These are phyloP conservation scores for Casuarina glauca DNA, from an alignment of 306 rosid genomes.

Conservation along the genomic window DNA sequence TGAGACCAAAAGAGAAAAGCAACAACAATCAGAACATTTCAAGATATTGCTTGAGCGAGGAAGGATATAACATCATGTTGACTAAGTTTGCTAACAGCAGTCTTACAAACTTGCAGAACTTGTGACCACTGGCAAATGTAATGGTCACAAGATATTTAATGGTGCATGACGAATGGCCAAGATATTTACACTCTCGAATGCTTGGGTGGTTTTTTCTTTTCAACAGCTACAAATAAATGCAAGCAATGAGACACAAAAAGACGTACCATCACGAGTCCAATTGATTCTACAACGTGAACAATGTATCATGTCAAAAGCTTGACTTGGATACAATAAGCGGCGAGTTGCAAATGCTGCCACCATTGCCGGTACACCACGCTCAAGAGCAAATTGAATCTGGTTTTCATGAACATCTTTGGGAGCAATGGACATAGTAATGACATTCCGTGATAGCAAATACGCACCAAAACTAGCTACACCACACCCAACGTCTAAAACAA, in stretches of 20 bases:
- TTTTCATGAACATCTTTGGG: slow-evolving; percentile 98
- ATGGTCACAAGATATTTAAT: too few relatives aligned
- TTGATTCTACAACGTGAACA: slow-evolving; percentile 95
- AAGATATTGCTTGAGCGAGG: not conserved
- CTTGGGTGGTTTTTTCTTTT: slow-evolving; percentile 15
- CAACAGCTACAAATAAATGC: not conserved
- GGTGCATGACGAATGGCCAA: not conserved
- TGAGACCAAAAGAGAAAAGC: not conserved
- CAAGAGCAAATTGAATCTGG: slow-evolving; percentile 96
- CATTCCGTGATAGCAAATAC: slow-evolving; percentile 72
- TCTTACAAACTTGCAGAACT: not conserved
- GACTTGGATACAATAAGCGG: slow-evolving; percentile 85
- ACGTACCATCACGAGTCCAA: slow-evolving; percentile 91
- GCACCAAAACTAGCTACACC: slow-evolving; percentile 99
- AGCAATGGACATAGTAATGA: slow-evolving; percentile 81
- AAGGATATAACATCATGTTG: not conserved
- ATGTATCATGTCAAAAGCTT: slow-evolving; percentile 89
- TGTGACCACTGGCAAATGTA: not conserved
- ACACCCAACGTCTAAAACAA: slow-evolving; percentile 87
- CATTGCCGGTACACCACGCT: slow-evolving; percentile 99
- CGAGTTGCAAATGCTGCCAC: slow-evolving; percentile 83
- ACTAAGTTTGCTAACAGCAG: not conserved
- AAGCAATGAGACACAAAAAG: slow-evolving; percentile 17
- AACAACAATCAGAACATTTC: not conserved
- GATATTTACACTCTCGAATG: not conserved